These are phyloP conservation scores for Aspergillus leporis DNA, from an alignment of 495 filamentous ascomycete genomes.

Conservation along the genomic window DNA sequence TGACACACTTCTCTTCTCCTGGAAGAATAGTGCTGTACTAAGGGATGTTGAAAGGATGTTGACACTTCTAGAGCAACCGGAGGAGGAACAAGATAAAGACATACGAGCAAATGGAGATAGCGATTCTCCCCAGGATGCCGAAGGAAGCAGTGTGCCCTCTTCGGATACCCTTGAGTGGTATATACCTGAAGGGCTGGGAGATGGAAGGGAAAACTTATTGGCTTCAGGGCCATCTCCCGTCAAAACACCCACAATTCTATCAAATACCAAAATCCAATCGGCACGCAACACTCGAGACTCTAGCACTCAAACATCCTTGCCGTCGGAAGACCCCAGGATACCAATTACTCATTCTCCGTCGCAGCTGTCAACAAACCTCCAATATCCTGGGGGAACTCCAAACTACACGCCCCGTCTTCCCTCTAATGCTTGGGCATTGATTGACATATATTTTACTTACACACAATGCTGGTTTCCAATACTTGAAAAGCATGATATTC, in stretches of 20 bases:
- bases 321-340: background rate
- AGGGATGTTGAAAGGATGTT: slow-evolving; percentile 54
- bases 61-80: slow-evolving; percentile 43
- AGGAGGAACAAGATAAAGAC: slow-evolving; percentile 34
- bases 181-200: slow-evolving; percentile 32
- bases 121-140: slow-evolving; percentile 38
- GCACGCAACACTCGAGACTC: slow-evolving; percentile 26
- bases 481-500: slow-evolving; percentile 65
- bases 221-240: slow-evolving; percentile 32
- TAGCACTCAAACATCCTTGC: slow-evolving; percentile 24
- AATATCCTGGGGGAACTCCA: background rate
- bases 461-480: slow-evolving; percentile 76
- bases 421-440: slow-evolving; percentile 54
- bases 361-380: background rate
- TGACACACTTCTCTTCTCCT: slow-evolving; percentile 50
- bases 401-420: slow-evolving; percentile 34
- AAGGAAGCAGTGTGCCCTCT: slow-evolving; percentile 34
- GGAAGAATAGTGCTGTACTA: slow-evolving; percentile 55
- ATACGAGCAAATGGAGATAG: slow-evolving; percentile 25
- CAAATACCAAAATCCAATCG: slow-evolving; percentile 15
- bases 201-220: slow-evolving; percentile 24
- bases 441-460: slow-evolving; percentile 74
- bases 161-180: slow-evolving; percentile 42
- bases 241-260: slow-evolving; percentile 27
- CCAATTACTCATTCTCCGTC: background rate